Conservation (phyloP, 179 eudicot species). For the Vitellaria paradoxa region DNA sequence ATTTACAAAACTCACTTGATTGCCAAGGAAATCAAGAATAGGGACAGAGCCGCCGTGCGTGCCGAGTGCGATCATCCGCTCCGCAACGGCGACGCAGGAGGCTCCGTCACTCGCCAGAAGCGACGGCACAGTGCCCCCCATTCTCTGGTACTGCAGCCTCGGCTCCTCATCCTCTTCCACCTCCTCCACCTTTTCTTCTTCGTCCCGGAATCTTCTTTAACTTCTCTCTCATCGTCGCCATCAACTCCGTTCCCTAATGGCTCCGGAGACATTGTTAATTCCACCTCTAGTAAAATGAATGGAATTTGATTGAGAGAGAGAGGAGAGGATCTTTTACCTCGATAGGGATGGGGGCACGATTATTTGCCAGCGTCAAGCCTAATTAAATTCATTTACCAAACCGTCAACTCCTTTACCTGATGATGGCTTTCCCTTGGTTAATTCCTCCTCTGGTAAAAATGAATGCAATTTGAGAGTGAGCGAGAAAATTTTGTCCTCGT, state of each 20-base stretch:
- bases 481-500: too few species aligned
- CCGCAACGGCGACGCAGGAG: conserved; percentile 73
- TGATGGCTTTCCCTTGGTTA: too few species aligned
- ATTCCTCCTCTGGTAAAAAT: too few species aligned
- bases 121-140: conserved; percentile 86
- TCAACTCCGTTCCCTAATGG: conserved; percentile 72
- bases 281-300: neutral
- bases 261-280: conserved; percentile 46
- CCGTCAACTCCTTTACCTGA: too few species aligned
- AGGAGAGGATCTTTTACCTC: too few species aligned
- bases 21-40: conserved; percentile 91
- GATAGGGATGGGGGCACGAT: too few species aligned
- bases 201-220: conserved; percentile 43
- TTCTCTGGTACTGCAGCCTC: conserved; percentile 87
- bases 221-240: conserved; percentile 76
- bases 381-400: too few species aligned
- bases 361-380: too few species aligned
- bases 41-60: conserved; percentile 71
- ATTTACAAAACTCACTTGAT: conserved; percentile 45
- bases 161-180: conserved; percentile 85
- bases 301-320: neutral
- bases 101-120: conserved; percentile 66
- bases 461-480: too few species aligned
- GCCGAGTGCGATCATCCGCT: conserved; percentile 95
- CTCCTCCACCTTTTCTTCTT: conserved; percentile 27